Base-by-base conservation (phyloP, 768 basidiomycete genomes). In the Rhizopogon salebrosus region DNA sequence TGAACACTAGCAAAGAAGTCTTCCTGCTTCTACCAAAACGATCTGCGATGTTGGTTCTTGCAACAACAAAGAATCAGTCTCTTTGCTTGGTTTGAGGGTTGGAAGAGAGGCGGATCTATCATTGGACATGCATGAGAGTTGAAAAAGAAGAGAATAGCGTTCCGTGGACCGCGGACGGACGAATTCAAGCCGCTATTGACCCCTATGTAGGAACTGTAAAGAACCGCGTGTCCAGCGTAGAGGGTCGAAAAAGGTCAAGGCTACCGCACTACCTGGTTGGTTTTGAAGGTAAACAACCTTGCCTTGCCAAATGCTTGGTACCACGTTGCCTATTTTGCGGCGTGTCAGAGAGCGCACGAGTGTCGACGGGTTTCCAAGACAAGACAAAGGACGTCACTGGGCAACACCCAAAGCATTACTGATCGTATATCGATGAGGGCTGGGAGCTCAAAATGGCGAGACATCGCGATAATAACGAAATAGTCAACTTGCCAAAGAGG, bases 61-160 rank as follows among this genome's bases (percentile, higher is more conserved):
- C 1, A 61, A 56, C 13, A 48, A 54, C 11, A 56, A 6, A 13
- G 55, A 24, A 7, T 55, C 54, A 3, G 24, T 22, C 57, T 60
- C 27, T 55, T 66, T 22, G 14, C 27, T 2, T 58, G 56, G 24
- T 31, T 63, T 24, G 41, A 40, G 4, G 54, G 60, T 35, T 31
- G 41, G 36, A 41, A 48, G 37, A 42, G 13, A 7, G 46, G 27
- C 14, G 56, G 51, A 39, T 5, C 6, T 53, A 22, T 48, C 51
- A 58, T 26, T 66, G 58, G 60, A 56, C 52, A 20, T 63, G 48
- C 39, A 14, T 35, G 41, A 43, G 60, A 36, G 31, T 57, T 16
- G 31, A 22, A 16, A 26, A 8, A 46, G 31, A 48, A 34, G 31
- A 45, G 22, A 45, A 22, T 20, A 42, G n/a, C 31, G 22, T n/a